Conservation (phyloP, 306 rosid species). For the Trifolium dubium region DNA sequence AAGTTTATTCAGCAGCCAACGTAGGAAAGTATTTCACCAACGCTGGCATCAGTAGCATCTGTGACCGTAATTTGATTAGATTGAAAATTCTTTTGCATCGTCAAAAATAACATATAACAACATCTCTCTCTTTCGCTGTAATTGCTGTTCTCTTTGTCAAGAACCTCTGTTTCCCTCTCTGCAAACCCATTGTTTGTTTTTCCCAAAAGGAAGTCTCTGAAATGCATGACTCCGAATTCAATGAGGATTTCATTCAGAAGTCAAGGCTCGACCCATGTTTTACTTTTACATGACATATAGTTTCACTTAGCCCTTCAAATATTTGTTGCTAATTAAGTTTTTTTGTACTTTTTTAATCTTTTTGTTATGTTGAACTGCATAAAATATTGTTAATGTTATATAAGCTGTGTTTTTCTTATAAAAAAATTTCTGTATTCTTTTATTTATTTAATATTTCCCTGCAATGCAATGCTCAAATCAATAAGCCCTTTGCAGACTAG, state of each 20-base stretch:
- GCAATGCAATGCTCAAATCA: conserved; percentile 20
- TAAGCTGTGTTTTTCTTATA: conserved; percentile 4
- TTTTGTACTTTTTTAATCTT: not conserved
- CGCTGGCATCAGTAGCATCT: conserved; percentile 20
- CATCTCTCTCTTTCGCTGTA: conserved; percentile 10
- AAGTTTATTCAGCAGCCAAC: conserved; percentile 2
- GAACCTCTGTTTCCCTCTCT: conserved; percentile 23
- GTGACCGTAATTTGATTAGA: not conserved
- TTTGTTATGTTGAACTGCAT: conserved; percentile 9
- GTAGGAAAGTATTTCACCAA: conserved; percentile 13
- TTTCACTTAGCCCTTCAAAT: conserved; percentile 1
- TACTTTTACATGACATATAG: conserved; percentile 8
- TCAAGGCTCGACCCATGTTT: conserved; percentile 14
- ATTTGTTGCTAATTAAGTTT: not conserved
- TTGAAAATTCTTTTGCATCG: conserved; percentile 23
- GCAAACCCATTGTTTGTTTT: conserved; percentile 4
- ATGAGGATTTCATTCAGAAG: not conserved
- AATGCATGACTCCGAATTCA: not conserved
- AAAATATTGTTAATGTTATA: conserved; percentile 8
- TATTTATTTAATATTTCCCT: conserved; percentile 8
- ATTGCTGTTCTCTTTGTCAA: not conserved
- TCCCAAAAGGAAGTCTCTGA: conserved; percentile 23
- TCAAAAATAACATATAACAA: not conserved
- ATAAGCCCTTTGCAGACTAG: conserved; percentile 11
- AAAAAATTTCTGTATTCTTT: not conserved